Base-by-base conservation (phyloP, 805 yeast genomes). In the Metschnikowia lunata region DNA sequence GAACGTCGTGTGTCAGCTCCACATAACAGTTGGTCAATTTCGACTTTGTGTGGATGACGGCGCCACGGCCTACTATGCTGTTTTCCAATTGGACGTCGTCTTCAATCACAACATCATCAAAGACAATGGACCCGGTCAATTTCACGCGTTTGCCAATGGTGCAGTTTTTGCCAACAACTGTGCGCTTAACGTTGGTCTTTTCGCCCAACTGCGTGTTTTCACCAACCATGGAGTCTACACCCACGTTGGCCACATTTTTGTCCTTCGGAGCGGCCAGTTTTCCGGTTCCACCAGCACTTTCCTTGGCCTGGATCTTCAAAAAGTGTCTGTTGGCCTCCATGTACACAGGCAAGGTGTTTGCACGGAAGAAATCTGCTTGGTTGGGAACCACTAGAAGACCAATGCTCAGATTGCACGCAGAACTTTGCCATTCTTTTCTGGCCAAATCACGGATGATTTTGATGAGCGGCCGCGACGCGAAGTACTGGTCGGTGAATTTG, bases 381-480 rank as follows among this genome's bases (percentile, higher is more conserved):
- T 75, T 70, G 4, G 97, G 96, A 26, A 90, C 61, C 23, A 82
- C 75, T 50, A 84, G 76, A 54, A 91, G 70, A 4, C 85, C 85
- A 13, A 93, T 76, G 0, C 82, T 76, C 43, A 82, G 87, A 49
- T 72, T 72, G 8, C 64, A 59, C 6, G 58, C 55, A 0, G 84
- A 72, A 60, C 89, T 96, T 55, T 77, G 78, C 99, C 99, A 93
- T 1, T 96, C 83, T 50, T 95, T 79, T 63, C 98, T 79, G 3
- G 95, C 95, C 46, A 91, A 66, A 58, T 89, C 96, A 58, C 98
- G 79, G 34, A 89, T 76, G 23, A 90, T 73, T 58, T 85, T 85
- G 18, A 76, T 75, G 31, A 82, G 66, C 5, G 88, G 74, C 51
- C 80, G 74, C 46, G 67, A 66, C 40, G 62, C 43, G 52, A 70